Base-by-base conservation (phyloP, 2,329 filamentous ascomycete genomes). In the Pyricularia sp. region DNA sequence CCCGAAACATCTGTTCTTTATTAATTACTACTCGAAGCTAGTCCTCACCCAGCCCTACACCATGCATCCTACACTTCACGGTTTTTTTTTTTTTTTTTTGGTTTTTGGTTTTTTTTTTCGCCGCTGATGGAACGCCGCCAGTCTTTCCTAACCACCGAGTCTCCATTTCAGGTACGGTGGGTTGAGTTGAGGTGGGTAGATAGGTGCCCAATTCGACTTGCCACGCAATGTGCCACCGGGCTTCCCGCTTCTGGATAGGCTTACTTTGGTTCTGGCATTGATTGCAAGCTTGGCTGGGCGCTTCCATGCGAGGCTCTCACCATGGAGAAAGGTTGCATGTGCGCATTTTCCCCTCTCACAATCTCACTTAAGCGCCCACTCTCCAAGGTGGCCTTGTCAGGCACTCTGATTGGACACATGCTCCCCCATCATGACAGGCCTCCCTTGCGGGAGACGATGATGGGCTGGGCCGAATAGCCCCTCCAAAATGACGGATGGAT, bases 281-380 rank as follows among this genome's bases (percentile, higher is more conserved):
- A 61, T 61, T 61, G 58, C 58, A 61, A 61, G 58, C 58, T 61
- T 61, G 58, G 58, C 58, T 61, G 58, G 50, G 58, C 58, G 58
- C 58, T 61, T 61, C 58, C 58, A 26, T 61, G 58, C 58, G 58
- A 61, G 58, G 58, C 58, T 61, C 58, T 61, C 42, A 26, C 58
- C 58, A 61, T 61, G 10, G 50, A 26, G 20, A 50, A n/a, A 61
- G 10, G 58, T 11, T 61, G n/a, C 58, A 23, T 61, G n/a, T 61
- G n/a, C 58, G n/a, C 58, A 12, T 61, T 61, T 61, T 12, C 58
- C 58, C 58, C 58, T 61, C 58, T n/a, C 58, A 25, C 58, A 23
- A 61, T 61, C 58, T 61, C 58, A 61, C 58, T 61, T 61, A 61
- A 61, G 58, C 58, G 58, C 58, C 58, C 58, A 26, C 58, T 7